Base-by-base conservation (phyloP, 2,329 filamentous ascomycete genomes). In the Scedosporium dehoogii region DNA sequence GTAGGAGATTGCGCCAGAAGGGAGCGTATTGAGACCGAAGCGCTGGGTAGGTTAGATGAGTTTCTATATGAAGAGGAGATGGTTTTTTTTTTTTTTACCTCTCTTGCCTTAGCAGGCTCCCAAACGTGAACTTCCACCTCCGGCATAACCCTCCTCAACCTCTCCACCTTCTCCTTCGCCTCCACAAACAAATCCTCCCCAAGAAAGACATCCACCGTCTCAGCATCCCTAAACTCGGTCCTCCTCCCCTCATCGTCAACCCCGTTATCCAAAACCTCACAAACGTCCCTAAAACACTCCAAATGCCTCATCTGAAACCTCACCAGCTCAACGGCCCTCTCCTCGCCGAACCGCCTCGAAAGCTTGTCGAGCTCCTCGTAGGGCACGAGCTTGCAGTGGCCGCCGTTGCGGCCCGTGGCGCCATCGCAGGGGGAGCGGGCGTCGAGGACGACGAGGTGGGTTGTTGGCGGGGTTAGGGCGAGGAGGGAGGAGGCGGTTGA, bases 141-240 rank as follows among this genome's bases (percentile, higher is more conserved):
- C 0, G 78, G 77, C 62, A 80, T 66, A 68, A 73, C 74, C 23
- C 68, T 65, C 61, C 65, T 69, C 63, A 78, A 64, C 44, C 73
- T 71, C 0, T 69, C 68, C 1, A 79, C 70, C 51, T 71, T 65
- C 5, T 56, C 62, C 64, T 70, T 70, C 4, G 70, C 73, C 16
- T 68, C 67, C 2, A 70, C 69, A 63, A 76, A 75, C 3, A 72
- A 73, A 14, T 70, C 69, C 10, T 70, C 65, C 1, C 76, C 74
- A 9, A 79, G 68, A 56, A 71, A 79, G 12, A 81, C 65, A 67
- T 83, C 80, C 21, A 78, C 74, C 3, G 79, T 78, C 66, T 78
- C 73, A 3, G 81, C 78, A 48, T 74, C 70, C 23, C 78, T 70
- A 27, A 74, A 76, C 66, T 81, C 77, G 0, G 75, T 74, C 1